phyloP scores from a whole-genome alignment of 768 basidiomycete species.

The Tephrocybe sp. region DNA sequence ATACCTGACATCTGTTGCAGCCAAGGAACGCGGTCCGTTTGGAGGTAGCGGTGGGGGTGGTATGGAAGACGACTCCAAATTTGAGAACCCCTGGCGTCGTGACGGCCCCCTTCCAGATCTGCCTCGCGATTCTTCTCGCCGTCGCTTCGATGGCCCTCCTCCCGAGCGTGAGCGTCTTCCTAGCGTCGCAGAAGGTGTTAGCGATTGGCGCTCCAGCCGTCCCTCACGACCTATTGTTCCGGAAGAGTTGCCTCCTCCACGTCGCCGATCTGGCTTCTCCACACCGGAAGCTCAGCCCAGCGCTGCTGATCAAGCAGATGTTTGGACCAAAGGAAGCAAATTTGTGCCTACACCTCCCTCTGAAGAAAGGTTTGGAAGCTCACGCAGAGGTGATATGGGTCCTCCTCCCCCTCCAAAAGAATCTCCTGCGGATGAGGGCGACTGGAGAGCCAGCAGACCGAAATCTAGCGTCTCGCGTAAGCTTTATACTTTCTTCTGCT shows the following conservation, averaged over 20 bases:
- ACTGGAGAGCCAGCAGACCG: constrained; percentile 63
- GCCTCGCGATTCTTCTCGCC: constrained; percentile 62
- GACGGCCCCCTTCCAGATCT: constrained; percentile 80
- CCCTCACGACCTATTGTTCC: constrained; percentile 35
- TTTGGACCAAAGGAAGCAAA: constrained; percentile 72
- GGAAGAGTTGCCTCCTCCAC: constrained; percentile 50
- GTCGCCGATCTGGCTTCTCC: constrained; percentile 58
- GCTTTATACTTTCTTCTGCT: constrained; percentile 24
- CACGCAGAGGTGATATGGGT: constrained; percentile 50
- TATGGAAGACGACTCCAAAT: constrained; percentile 74
- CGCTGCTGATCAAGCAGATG: constrained; percentile 75
- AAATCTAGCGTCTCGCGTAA: constrained; percentile 62
- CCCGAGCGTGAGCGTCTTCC: constrained; percentile 38
- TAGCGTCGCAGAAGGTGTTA: constrained; percentile 56
- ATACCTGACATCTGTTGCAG: constrained; percentile 36
- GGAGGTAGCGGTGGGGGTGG: constrained; percentile 32
- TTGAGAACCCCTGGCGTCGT: constrained; percentile 82
- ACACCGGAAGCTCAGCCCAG: constrained; percentile 40
- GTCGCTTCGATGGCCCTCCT: constrained; percentile 59
- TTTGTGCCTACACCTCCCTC: constrained; percentile 56
- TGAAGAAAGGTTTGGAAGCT: constrained; percentile 44
- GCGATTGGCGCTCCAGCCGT: constrained; percentile 71
- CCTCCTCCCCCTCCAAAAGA: constrained; percentile 55
- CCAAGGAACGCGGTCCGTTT: constrained; percentile 70
- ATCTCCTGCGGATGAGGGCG: constrained; percentile 51